Evolutionary conservation across 2,329 filamentous ascomycete species (phyloP).

Genomic region (Colletotrichum ledebouriae): DNA sequence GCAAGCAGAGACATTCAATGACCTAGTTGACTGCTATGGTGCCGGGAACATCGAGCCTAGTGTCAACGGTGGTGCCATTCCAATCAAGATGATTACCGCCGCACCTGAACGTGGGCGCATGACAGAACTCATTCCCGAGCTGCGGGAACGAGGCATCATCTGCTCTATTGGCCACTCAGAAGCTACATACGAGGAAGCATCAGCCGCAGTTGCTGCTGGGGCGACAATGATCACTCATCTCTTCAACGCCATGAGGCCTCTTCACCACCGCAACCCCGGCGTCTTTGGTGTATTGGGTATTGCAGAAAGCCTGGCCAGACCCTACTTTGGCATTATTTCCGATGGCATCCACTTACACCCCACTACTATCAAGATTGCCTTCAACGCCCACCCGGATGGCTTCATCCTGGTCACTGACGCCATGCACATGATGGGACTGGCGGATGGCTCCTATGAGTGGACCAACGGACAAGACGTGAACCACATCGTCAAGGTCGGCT

Average conservation of each 20-base stretch:
- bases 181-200: constrained; percentile 86
- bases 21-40: constrained; percentile 81
- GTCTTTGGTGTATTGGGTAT: constrained; percentile 88
- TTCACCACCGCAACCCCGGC: constrained; percentile 91
- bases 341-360: constrained; percentile 93
- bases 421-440: constrained; percentile 87
- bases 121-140: constrained; percentile 74
- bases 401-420: constrained; percentile 93
- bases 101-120: constrained; percentile 85
- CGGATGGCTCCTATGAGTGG: constrained; percentile 89
- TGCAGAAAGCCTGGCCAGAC: constrained; percentile 69
- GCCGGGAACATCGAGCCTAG: constrained; percentile 70
- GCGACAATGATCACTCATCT: constrained; percentile 93
- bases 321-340: constrained; percentile 90
- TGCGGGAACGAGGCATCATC: constrained; percentile 76
- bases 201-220: constrained; percentile 77
- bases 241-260: constrained; percentile 93
- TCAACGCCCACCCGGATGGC: constrained; percentile 85
- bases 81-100: constrained; percentile 85
- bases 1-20: constrained; percentile 71
- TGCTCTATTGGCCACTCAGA: constrained; percentile 90
- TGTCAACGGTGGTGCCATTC: constrained; percentile 50
- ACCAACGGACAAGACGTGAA: constrained; percentile 76
- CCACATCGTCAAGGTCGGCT: constrained; percentile 77
- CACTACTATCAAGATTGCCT: constrained; percentile 89